A percentile compares a stretch with the other conserved stretches of the same genome.
Evolutionary conservation across 2,329 filamentous ascomycete genomes (phyloP).

Genomic region (Aureobasidium sp.): DNA sequence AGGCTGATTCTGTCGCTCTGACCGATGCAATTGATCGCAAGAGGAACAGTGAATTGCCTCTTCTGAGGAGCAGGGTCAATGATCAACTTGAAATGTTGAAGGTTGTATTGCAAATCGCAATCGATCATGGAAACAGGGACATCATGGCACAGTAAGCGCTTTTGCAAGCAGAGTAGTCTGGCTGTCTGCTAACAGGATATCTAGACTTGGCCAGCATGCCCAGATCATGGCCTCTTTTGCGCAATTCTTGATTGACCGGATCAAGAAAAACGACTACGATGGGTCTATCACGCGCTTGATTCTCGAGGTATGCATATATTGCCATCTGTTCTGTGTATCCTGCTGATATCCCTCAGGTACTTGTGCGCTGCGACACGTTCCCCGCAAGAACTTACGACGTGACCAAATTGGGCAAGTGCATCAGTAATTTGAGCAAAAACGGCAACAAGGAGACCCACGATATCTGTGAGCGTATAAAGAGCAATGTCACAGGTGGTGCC

Average conservation of each 20-base stretch:
- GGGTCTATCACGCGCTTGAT: slow-evolving; percentile 35
- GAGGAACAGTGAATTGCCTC: slow-evolving; percentile 45
- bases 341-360: slow-evolving; percentile 44
- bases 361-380: slow-evolving; percentile 57
- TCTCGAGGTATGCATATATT: slow-evolving; percentile 30
- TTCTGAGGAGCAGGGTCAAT: slow-evolving; percentile 51
- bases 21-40: slow-evolving; percentile 53
- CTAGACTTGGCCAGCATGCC: slow-evolving; percentile 26
- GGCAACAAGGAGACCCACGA: slow-evolving; percentile 59
- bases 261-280: slow-evolving; percentile 40
- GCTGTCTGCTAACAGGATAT: neutral
- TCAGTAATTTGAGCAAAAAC: slow-evolving; percentile 57
- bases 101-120: slow-evolving; percentile 39
- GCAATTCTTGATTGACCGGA: slow-evolving; percentile 43
- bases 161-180: neutral
- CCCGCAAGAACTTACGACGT: slow-evolving; percentile 54
- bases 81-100: slow-evolving; percentile 53
- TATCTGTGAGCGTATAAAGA: slow-evolving; percentile 50
- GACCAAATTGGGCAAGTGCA: slow-evolving; percentile 59
- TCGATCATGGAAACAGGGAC: slow-evolving; percentile 41
- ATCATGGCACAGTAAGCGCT: slow-evolving; percentile 38
- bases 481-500: slow-evolving; percentile 35
- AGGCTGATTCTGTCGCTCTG: slow-evolving; percentile 49
- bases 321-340: slow-evolving; percentile 45
- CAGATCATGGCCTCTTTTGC: slow-evolving; percentile 41